phyloP scores from a whole-genome alignment of 148 eudicot species.

The Vaccinium myrtillus region DNA sequence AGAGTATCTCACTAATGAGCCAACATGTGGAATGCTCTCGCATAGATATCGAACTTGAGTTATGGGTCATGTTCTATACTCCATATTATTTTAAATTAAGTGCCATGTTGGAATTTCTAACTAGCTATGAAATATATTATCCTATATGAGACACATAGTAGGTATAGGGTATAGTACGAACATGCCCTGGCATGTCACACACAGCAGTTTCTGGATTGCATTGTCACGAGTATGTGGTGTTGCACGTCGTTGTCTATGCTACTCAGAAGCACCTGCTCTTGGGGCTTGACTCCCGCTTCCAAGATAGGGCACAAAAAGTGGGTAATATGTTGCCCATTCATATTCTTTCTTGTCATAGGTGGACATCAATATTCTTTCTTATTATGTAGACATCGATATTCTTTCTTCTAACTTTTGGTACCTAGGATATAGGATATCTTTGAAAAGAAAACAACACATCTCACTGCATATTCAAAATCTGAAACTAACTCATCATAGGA shows the following conservation, averaged over 20 bases:
- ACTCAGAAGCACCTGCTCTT: not conserved
- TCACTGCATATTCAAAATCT: not conserved
- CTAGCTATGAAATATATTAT: not conserved
- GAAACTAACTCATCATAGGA: not conserved
- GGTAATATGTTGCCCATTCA: not conserved
- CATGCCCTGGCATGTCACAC: not conserved
- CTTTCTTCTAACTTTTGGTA: not conserved
- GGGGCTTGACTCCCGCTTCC: not conserved
- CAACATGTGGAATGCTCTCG: not conserved
- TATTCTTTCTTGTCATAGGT: not conserved
- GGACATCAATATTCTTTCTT: slow-evolving; percentile 1
- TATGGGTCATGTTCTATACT: not conserved
- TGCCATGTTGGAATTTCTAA: not conserved
- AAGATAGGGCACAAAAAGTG: not conserved
- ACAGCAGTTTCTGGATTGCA: not conserved
- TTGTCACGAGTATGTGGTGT: not conserved
- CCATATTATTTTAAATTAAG: not conserved
- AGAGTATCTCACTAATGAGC: too few relatives aligned
- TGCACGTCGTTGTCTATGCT: not conserved
- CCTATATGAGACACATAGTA: not conserved
- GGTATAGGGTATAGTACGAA: not conserved
- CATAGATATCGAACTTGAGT: not conserved
- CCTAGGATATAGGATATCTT: not conserved
- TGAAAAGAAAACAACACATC: not conserved
- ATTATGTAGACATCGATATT: not conserved